phyloP scores from a whole-genome alignment of 306 rosid genomes.

The Sindora glabra region DNA sequence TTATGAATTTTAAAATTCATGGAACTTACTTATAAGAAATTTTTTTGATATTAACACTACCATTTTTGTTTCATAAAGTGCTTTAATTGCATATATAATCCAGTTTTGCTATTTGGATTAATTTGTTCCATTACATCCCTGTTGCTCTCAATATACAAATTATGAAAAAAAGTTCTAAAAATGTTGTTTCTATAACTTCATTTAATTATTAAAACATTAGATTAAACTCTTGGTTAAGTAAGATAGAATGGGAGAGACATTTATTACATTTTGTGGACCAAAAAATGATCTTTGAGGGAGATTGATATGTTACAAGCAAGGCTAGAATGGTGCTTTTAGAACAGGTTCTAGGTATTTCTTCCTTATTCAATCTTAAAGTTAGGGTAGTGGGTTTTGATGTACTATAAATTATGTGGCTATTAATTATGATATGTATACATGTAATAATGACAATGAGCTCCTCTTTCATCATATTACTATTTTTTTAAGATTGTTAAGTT shows the following conservation, averaged over 20 bases:
- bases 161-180: too few species aligned
- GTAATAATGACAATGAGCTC: not conserved
- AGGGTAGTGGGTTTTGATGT: not conserved
- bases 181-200: constrained; percentile 11
- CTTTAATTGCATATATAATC: not conserved
- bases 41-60: too few species aligned
- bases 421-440: too few species aligned
- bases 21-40: too few species aligned
- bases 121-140: not conserved
- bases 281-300: constrained; percentile 53
- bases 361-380: not conserved
- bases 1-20: too few species aligned
- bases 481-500: too few species aligned
- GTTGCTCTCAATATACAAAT: too few species aligned
- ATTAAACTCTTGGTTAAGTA: not conserved
- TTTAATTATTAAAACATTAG: constrained; percentile 10
- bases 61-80: not conserved
- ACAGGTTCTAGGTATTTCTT: constrained; percentile 54
- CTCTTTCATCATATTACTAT: too few species aligned
- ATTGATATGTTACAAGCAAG: constrained; percentile 62
- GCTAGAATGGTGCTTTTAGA: constrained; percentile 54
- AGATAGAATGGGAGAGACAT: constrained; percentile 57
- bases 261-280: constrained; percentile 63
- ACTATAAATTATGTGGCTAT: too few species aligned
- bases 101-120: not conserved